Evolutionary conservation across 1,284 basidiomycete genomes (phyloP), one percentile per base, ranked within the genome.

Genomic region (Ceratobasidium sp.): DNA sequence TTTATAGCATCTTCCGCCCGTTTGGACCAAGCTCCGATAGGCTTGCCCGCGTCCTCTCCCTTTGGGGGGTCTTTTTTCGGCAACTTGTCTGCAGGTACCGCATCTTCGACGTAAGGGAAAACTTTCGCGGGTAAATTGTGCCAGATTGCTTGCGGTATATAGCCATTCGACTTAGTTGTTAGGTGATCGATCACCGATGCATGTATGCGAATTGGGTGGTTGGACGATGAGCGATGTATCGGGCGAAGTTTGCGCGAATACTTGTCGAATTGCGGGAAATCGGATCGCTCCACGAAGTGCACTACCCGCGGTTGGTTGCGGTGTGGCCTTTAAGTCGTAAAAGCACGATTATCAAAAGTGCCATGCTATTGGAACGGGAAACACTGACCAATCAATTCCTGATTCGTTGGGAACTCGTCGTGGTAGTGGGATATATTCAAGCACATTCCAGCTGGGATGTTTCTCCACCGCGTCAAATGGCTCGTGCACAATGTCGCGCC

Each of bases 101-200:
- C n/a, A n/a, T n/a, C n/a, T n/a, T n/a, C n/a, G n/a, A n/a, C n/a
- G n/a, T n/a, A n/a, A n/a, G n/a, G n/a, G n/a, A n/a, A n/a, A n/a
- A n/a, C n/a, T n/a, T n/a, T n/a, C n/a, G n/a, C n/a, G n/a, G n/a
- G n/a, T n/a, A n/a, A n/a, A n/a, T n/a, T 35, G 14, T 3, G 30
- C 55, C 55, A 58, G 5, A 14, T 6, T 21, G 55, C 30, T 11
- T 35, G 55, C 4, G 55, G 55, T 14, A 35, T 58, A 41, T 58
- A 58, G 9, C 23, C 14, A 2, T 28, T 18, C 32, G 30, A 1
- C 9, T 9, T 21, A 4, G 55, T 38, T n/a, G 32, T 21, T 38
- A 58, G 28, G 30, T 35, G n/a, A 58, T 38, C 55, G 16, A 58
- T 35, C 30, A 58, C 55, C 5, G 55, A 58, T 30, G 55, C 30